Evolutionary conservation across 2,329 filamentous ascomycete genomes (phyloP).

Genomic region (Macrophomina pseudophaseolina): DNA sequence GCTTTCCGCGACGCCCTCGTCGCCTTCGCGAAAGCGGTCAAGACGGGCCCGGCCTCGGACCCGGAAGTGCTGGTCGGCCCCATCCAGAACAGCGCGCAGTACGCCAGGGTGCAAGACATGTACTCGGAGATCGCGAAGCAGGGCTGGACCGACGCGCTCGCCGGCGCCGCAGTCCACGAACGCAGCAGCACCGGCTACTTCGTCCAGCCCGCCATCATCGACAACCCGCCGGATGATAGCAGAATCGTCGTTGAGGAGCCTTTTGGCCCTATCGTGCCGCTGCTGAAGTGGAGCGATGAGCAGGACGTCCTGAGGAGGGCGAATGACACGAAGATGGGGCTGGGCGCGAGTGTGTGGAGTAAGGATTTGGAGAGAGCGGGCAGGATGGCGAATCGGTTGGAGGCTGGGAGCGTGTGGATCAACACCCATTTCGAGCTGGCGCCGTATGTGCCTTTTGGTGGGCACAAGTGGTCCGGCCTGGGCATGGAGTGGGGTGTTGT

Average conservation of each 20-base stretch:
- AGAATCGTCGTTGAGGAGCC: constrained; percentile 64
- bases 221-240: constrained; percentile 61
- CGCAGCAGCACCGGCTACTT: constrained; percentile 56
- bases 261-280: constrained; percentile 67
- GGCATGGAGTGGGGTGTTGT: constrained; percentile 66
- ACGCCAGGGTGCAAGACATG: constrained; percentile 62
- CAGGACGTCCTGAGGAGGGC: constrained; percentile 52
- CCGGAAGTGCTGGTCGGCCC: constrained; percentile 61
- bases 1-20: constrained; percentile 57
- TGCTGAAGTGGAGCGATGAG: constrained; percentile 66
- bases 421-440: constrained; percentile 49
- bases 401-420: constrained; percentile 59
- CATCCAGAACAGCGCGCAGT: constrained; percentile 69
- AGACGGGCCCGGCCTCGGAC: constrained; percentile 45
- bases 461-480: constrained; percentile 66
- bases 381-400: constrained; percentile 50
- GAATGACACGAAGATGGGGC: constrained; percentile 57
- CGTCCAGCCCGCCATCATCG: constrained; percentile 64
- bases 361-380: constrained; percentile 53
- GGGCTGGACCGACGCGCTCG: constrained; percentile 58
- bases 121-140: constrained; percentile 61
- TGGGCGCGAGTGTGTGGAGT: constrained; percentile 61
- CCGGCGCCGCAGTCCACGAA: constrained; percentile 47
- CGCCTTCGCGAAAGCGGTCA: constrained; percentile 50
- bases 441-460: constrained; percentile 61